Evolutionary conservation across 2,329 filamentous ascomycete genomes (phyloP).

Genomic region (Fusarium chlamydosporum): DNA sequence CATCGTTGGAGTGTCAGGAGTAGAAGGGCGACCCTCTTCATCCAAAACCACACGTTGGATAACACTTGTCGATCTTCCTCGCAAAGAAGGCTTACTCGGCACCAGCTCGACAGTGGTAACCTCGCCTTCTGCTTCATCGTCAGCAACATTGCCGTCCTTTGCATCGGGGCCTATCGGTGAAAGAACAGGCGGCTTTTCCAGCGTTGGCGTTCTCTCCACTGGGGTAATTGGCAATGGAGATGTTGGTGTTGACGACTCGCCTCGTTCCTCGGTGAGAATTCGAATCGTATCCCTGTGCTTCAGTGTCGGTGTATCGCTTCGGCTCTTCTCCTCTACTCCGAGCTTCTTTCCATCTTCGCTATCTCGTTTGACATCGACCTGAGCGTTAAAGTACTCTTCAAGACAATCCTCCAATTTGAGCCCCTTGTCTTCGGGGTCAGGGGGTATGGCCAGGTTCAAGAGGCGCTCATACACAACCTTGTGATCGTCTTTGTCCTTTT

Average conservation of each 20-base stretch:
- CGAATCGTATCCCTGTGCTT: constrained; percentile 54
- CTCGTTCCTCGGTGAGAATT: constrained; percentile 54
- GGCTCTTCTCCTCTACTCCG: constrained; percentile 48
- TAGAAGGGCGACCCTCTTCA: constrained; percentile 62
- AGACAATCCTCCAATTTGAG: constrained; percentile 91
- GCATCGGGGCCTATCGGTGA: constrained; percentile 6
- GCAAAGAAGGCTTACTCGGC: constrained; percentile 54
- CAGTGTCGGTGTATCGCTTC: constrained; percentile 47
- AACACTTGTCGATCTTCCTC: constrained; percentile 70
- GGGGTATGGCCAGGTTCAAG: constrained; percentile 90
- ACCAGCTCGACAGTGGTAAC: constrained; percentile 41
- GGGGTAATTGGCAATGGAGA: constrained; percentile 53
- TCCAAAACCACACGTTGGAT: constrained; percentile 72
- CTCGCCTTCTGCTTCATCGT: constrained; percentile 39
- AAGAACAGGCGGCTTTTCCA: constrained; percentile 31
- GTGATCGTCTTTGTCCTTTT: constrained; percentile 88
- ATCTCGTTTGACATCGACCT: constrained; percentile 88
- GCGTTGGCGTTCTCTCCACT: constrained; percentile 38
- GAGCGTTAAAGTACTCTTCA: constrained; percentile 94
- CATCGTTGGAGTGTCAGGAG: constrained; percentile 59
- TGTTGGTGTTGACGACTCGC: constrained; percentile 53
- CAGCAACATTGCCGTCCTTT: constrained; percentile 24
- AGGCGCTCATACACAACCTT: constrained; percentile 94
- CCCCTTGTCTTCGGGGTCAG: constrained; percentile 76
- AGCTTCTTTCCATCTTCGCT: constrained; percentile 68